Conservation (phyloP, 371 early-diverging fungal genomes). For the Choanephora cucurbitarum region DNA sequence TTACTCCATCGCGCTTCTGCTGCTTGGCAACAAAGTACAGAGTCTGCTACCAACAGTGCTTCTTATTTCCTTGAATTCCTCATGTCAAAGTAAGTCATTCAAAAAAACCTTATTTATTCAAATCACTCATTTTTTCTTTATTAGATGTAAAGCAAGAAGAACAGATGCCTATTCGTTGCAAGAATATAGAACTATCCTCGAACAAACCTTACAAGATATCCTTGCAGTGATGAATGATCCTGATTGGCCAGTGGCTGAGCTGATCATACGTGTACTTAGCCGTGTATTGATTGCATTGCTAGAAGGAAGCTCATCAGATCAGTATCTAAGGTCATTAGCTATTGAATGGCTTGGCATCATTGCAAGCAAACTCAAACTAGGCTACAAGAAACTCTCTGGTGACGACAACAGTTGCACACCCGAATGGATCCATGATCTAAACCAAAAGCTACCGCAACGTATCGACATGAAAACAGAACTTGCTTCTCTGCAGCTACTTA, state of each 20-base stretch:
- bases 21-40: conserved; percentile 44
- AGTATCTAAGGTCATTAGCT: conserved; percentile 65
- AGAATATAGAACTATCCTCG: conserved; percentile 77
- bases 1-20: conserved; percentile 23
- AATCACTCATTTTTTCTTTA: too few relatives aligned
- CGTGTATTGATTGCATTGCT: conserved; percentile 64
- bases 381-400: conserved; percentile 27
- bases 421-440: conserved; percentile 38
- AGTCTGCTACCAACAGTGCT: conserved; percentile 63
- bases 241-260: conserved; percentile 91
- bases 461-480: conserved; percentile 21
- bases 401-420: conserved; percentile 20
- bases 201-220: conserved; percentile 73
- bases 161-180: conserved; percentile 52
- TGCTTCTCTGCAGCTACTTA: conserved; percentile 18
- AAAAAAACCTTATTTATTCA: too few relatives aligned
- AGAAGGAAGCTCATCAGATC: conserved; percentile 63
- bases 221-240: conserved; percentile 75
- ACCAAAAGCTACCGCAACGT: conserved; percentile 27
- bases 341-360: conserved; percentile 78
- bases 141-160: conserved; percentile 58
- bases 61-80: conserved; percentile 68
- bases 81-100: too few relatives aligned
- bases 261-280: conserved; percentile 62
- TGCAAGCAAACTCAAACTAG: conserved; percentile 53